Evolutionary conservation across 805 yeast genomes (phyloP), one percentile per base, ranked within the genome.

Genomic region (Priceomyces castillae): DNA sequence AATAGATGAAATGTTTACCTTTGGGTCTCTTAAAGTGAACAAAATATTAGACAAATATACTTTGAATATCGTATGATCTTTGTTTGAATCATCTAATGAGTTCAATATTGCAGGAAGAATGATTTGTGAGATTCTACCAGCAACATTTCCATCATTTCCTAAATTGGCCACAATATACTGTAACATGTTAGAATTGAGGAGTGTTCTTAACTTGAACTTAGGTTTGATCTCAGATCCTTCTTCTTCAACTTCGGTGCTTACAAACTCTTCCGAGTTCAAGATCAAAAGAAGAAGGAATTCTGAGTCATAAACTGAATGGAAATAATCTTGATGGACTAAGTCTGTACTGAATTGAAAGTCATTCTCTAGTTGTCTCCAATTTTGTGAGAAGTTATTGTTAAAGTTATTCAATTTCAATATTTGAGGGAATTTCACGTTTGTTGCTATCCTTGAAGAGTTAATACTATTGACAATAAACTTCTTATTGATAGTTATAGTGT

Each of bases 281-380:
- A 83, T 62, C 46, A 82, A 56, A 42, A 84, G 66, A 47, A 87
- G 59, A 30, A 90, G 52, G 54, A 90, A 87, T 54, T 84, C 81
- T n/a, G 81, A 75, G 56, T 88, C 92, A 59, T 90, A 86, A 5
- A 65, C 49, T 0, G 69, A 58, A 1, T 60, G 47, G 7, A 50
- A 48, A 36, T 65, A 65, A 2, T 50, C 42, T 28, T 60, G 54
- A 12, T 53, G 48, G 4, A 53, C 44, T 15, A 41, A 41, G 25
- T 46, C 49, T 6, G 50, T 45, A 25, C 51, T 54, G 4, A 39
- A 17, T 43, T 37, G 6, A 22, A 34, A 34, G 18, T 19, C 37
- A 10, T 19, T 22, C 9, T 34, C 37, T 6, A 17, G 25, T 5
- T 22, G 7, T 15, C 6, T 34, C 23, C 22, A 19, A 11, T 34